phyloP scores from a whole-genome alignment of 257 asterid species.

The Cynanchum wilfordii region DNA sequence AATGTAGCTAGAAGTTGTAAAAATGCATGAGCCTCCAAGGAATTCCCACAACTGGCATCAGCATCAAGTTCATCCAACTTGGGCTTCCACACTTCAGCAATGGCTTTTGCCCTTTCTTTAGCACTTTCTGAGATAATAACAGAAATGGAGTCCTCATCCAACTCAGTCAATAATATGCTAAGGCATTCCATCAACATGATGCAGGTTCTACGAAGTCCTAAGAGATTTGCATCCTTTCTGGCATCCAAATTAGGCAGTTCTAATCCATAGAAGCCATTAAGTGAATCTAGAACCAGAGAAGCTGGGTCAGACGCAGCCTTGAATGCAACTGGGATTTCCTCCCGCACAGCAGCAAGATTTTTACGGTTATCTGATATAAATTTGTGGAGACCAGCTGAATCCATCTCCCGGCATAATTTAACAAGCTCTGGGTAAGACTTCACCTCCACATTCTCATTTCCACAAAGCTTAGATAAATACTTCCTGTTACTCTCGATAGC shows the following conservation, averaged over 20 bases:
- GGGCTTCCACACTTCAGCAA: constrained; percentile 95
- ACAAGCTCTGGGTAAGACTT: constrained; percentile 77
- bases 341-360: constrained; percentile 73
- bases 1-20: constrained; percentile 89
- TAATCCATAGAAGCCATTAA: constrained; percentile 70
- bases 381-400: constrained; percentile 81
- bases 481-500: constrained; percentile 26
- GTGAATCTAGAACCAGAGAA: constrained; percentile 75
- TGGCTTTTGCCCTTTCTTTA: constrained; percentile 70
- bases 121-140: constrained; percentile 46
- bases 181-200: constrained; percentile 98
- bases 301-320: constrained; percentile 77
- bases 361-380: constrained; percentile 94
- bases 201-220: constrained; percentile 90
- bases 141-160: constrained; percentile 38
- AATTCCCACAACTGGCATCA: constrained; percentile 95
- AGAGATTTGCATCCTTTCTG: constrained; percentile 71
- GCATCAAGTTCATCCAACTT: constrained; percentile 79
- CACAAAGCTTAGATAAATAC: constrained; percentile 31
- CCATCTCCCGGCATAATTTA: constrained; percentile 76
- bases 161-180: constrained; percentile 42
- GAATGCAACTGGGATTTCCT: constrained; percentile 84
- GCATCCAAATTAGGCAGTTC: constrained; percentile 55
- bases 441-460: constrained; percentile 39
- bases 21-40: constrained; percentile 97